These are phyloP conservation scores for Septoria linicola DNA, from an alignment of 2,329 filamentous ascomycete genomes.

Conservation along the genomic window DNA sequence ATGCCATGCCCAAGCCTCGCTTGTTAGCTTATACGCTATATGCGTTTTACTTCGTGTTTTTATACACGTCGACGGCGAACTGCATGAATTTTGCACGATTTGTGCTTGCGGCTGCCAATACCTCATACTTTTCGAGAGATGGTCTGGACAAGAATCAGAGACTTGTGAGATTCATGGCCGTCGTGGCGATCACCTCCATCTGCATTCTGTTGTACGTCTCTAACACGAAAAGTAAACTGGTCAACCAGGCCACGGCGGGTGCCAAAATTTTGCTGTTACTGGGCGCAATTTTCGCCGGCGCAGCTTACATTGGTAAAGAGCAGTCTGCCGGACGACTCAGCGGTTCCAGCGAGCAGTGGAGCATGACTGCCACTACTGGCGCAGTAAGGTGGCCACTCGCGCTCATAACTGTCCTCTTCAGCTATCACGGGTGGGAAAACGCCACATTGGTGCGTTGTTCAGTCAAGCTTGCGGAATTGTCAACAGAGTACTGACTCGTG, in stretches of 20 bases:
- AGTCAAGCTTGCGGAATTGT: neutral
- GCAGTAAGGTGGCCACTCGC: slow-evolving; percentile 5
- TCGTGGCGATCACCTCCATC: slow-evolving; percentile 9
- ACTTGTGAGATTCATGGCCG: slow-evolving; percentile 9
- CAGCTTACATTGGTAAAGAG: slow-evolving; percentile 1
- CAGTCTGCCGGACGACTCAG: neutral
- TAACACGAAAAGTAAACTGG: slow-evolving; percentile 1
- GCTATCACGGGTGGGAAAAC: slow-evolving; percentile 17
- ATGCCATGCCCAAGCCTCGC: slow-evolving; percentile 13
- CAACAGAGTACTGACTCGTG: neutral
- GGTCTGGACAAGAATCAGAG: slow-evolving; percentile 6
- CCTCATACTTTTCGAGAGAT: neutral
- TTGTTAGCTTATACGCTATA: slow-evolving; percentile 18
- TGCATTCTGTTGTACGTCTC: slow-evolving; percentile 16
- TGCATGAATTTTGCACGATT: slow-evolving; percentile 17
- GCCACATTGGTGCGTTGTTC: neutral
- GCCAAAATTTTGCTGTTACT: slow-evolving; percentile 17
- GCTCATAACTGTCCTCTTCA: slow-evolving; percentile 18
- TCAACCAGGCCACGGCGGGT: slow-evolving; percentile 17
- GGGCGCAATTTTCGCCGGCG: slow-evolving; percentile 10
- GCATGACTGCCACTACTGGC: slow-evolving; percentile 1
- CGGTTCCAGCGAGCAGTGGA: neutral
- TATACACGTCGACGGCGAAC: slow-evolving; percentile 18
- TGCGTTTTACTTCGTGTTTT: slow-evolving; percentile 19
- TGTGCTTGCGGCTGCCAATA: slow-evolving; percentile 12